Percentiles rank a stretch among this genome's conserved stretches.
Evolutionary conservation across 225 moss, liverwort and hornwort genomes (phyloP).

Genomic region (Ulota crispa): DNA sequence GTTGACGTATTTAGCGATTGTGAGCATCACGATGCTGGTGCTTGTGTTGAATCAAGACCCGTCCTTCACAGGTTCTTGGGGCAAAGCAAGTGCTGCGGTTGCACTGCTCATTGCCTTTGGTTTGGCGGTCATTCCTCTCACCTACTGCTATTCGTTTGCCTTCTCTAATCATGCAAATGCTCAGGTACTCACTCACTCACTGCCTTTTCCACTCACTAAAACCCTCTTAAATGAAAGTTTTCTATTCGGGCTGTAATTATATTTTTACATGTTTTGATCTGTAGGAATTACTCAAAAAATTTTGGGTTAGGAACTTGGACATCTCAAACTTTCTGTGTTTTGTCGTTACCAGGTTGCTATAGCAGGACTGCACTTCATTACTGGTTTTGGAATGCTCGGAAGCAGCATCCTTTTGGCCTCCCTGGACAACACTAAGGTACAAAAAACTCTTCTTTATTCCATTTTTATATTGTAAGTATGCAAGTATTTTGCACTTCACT

Average conservation of each 20-base stretch:
- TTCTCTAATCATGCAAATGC: constrained; percentile 86
- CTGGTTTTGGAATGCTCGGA: constrained; percentile 84
- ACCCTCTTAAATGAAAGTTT: not conserved
- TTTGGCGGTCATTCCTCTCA: constrained; percentile 78
- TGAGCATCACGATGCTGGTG: constrained; percentile 81
- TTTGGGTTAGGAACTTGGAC: not conserved
- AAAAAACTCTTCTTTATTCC: not conserved
- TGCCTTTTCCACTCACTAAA: not conserved
- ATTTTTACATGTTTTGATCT: not conserved
- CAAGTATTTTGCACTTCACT: no score
- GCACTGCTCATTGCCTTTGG: constrained; percentile 74
- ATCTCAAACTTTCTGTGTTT: not conserved
- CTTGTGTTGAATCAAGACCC: constrained; percentile 66
- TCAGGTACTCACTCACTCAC: constrained; percentile 55
- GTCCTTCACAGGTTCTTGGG: constrained; percentile 84
- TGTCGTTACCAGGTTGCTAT: constrained; percentile 73
- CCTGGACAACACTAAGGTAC: constrained; percentile 73
- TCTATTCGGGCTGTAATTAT: no score
- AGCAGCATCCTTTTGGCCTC: constrained; percentile 77
- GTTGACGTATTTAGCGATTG: constrained; percentile 65
- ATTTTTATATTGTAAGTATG: not conserved
- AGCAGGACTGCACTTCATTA: constrained; percentile 86
- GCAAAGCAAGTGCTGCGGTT: constrained; percentile 71
- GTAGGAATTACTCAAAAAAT: not conserved
- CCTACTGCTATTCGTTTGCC: constrained; percentile 85